Conservation (phyloP, 495 filamentous ascomycete species). For the Penicillium pancosmium region DNA sequence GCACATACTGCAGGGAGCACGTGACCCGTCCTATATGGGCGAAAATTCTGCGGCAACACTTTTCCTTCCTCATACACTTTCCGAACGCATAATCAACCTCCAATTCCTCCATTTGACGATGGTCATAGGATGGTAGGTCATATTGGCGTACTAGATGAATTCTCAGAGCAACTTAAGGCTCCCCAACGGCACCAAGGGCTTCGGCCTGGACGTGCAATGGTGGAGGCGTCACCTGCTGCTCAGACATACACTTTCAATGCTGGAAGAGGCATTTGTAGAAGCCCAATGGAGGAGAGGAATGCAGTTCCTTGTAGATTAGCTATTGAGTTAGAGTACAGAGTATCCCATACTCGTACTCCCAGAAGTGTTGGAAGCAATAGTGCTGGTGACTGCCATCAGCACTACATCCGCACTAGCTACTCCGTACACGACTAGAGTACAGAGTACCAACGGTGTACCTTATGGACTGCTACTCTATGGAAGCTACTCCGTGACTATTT, state of each 20-base stretch:
- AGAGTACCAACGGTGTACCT: too few relatives aligned
- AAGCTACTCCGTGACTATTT: too few relatives aligned
- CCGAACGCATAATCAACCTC: constrained; percentile 60
- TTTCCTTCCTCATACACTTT: constrained; percentile 46
- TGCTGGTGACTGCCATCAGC: too few relatives aligned
- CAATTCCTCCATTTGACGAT: constrained; percentile 34
- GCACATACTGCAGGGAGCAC: constrained; percentile 13
- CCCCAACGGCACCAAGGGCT: constrained; percentile 34
- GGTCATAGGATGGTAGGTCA: constrained; percentile 53
- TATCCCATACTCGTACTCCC: background rate
- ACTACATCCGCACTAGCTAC: too few relatives aligned
- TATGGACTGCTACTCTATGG: too few relatives aligned
- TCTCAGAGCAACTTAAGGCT: constrained; percentile 33
- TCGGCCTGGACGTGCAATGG: constrained; percentile 35
- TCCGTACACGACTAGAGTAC: too few relatives aligned
- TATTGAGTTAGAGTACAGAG: background rate
- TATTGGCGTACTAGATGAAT: constrained; percentile 57
- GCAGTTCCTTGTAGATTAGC: background rate
- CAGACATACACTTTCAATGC: constrained; percentile 32
- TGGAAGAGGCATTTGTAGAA: background rate
- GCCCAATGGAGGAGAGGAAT: too few relatives aligned
- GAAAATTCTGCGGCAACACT: constrained; percentile 18
- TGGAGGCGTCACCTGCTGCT: constrained; percentile 46
- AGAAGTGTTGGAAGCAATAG: too few relatives aligned
- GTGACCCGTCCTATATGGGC: constrained; percentile 24